phyloP scores from a whole-genome alignment of 2,329 filamentous ascomycete species.

The Ophiostoma montium region DNA sequence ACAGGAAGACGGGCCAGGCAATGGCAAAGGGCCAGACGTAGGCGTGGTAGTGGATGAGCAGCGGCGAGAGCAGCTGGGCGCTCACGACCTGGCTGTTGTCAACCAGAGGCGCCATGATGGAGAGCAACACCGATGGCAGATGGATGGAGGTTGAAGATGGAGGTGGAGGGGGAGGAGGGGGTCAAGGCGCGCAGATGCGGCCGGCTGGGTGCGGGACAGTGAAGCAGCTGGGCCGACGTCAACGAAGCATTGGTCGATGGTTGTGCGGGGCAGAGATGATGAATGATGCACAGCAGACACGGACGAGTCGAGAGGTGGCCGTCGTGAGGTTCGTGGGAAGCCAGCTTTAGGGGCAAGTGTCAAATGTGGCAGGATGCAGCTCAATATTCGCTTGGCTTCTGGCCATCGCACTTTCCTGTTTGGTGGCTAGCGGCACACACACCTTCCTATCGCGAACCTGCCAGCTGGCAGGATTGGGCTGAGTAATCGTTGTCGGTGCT shows the following conservation, averaged over 20 bases:
- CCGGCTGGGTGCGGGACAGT: conserved; percentile 3
- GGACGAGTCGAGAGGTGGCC: not conserved
- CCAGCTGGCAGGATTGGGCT: not conserved
- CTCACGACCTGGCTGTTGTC: conserved; percentile 81
- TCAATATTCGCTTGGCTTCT: conserved; percentile 1
- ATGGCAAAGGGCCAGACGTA: conserved; percentile 91
- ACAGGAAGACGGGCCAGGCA: conserved; percentile 82
- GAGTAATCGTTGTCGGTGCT: too few species aligned
- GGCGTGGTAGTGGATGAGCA: conserved; percentile 65
- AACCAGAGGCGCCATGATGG: conserved; percentile 62
- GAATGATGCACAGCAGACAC: not conserved
- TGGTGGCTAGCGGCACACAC: conserved; percentile 6
- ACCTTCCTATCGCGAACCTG: conserved; percentile 5
- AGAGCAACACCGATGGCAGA: too few species aligned
- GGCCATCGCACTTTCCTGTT: conserved; percentile 4
- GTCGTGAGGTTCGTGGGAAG: conserved; percentile 3
- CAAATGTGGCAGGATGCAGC: conserved; percentile 8
- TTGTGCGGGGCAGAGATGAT: not conserved
- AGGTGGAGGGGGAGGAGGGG: not conserved
- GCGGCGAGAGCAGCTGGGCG: conserved; percentile 76
- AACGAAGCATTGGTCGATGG: not conserved
- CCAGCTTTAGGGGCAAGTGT: conserved; percentile 2
- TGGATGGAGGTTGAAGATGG: too few species aligned
- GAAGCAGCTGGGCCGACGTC: not conserved
- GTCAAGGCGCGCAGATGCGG: conserved; percentile 7